Evolutionary conservation across 257 asterid genomes (phyloP), one percentile per base, ranked within the genome.

Genomic region (Solanum rostratum): DNA sequence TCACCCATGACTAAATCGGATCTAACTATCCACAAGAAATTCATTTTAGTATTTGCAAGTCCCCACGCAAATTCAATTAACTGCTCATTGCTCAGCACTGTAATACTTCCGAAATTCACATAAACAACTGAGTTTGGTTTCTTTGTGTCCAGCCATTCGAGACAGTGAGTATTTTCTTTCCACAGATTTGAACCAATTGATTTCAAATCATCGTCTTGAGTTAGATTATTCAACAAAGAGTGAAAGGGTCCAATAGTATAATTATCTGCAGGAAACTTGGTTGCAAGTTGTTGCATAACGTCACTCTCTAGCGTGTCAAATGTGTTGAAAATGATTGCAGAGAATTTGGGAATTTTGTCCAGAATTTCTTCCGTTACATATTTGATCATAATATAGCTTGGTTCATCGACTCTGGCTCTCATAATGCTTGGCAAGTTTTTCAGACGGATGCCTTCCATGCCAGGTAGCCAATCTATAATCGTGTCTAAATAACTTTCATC

Each of bases 41-140:
- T 71, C 3, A 84, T 80, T 20, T 76, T 86, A 63, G 85, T 84
- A 18, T 89, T 86, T 0, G 89, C 88, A 60, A 89, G 86, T 41
- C 89, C 90, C 90, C 88, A 87, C 1, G 89, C 91, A 68, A 87
- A 89, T 22, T 89, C 91, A 5, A 81, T 43, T 11, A 89, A 68
- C 30, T 85, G 85, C 4, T 78, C 29, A 16, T 14, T 8, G 4
- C 84, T 55, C 85, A 87, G 45, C 22, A 49, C 83, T 7, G 88
- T 50, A 19, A 70, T 27, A 53, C 86, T 89, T 7, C 88, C 90
- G 1, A 71, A 89, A 29, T 89, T 89, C 70, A 87, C 91, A 86
- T 87, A 89, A 27, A 89, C 86, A 19, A 89, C 89, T 3, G 89
- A 89, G 13, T 86, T 84, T 7, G 80, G 54, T 13, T 82, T 79